A percentile compares a stretch with the other conserved stretches of the same genome.
Conservation (phyloP, 106 monocot species). For the Xerophyta viscosa region DNA sequence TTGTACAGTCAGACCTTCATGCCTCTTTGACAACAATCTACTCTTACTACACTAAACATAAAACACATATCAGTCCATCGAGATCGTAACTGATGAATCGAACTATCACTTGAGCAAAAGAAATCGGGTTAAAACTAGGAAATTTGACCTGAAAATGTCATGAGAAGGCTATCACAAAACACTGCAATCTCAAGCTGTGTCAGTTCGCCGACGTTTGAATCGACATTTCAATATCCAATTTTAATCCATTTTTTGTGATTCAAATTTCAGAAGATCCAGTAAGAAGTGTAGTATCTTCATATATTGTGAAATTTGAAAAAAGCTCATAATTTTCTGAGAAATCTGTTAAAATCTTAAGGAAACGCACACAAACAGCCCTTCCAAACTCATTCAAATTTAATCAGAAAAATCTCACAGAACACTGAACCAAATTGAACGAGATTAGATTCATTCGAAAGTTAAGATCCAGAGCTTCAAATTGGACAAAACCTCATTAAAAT, state of each 20-base stretch:
- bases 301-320: neutral
- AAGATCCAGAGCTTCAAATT: conserved; percentile 10
- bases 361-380: conserved; percentile 17
- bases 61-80: no score
- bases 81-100: no score
- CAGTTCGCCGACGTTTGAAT: no score
- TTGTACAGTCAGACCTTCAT: no score
- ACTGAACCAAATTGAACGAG: conserved; percentile 4
- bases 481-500: neutral
- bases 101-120: no score
- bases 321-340: neutral
- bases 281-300: neutral
- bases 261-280: conserved; percentile 7
- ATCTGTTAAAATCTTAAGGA: conserved; percentile 5
- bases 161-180: no score
- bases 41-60: no score
- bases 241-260: conserved; percentile 18
- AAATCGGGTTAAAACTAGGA: no score
- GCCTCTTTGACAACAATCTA: no score
- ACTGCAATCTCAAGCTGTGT: no score
- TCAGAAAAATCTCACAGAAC: conserved; percentile 5
- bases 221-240: no score
- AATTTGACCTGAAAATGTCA: no score
- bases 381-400: conserved; percentile 10
- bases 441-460: conserved; percentile 24